phyloP scores from a whole-genome alignment of 345 rosid genomes.

The Eucalyptus polyanthemos region DNA sequence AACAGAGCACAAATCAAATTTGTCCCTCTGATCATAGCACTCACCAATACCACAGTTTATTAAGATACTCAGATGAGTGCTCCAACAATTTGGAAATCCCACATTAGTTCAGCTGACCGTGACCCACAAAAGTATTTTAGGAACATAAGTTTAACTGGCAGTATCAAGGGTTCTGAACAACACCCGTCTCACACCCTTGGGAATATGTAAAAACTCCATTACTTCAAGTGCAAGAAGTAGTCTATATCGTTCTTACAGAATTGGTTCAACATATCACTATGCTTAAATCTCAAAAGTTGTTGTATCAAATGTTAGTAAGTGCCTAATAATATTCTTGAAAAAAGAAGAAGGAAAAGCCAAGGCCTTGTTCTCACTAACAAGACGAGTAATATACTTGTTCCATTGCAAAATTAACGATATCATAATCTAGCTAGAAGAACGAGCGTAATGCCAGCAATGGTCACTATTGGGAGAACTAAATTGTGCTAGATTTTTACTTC shows the following conservation, averaged over 20 bases:
- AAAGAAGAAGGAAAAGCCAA: not conserved
- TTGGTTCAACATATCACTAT: not conserved
- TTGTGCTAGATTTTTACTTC: not conserved
- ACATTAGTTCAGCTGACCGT: too few relatives aligned
- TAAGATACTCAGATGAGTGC: too few relatives aligned
- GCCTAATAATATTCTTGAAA: not conserved
- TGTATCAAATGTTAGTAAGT: too few relatives aligned
- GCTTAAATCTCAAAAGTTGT: not conserved
- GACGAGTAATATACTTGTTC: not conserved
- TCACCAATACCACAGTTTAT: too few relatives aligned
- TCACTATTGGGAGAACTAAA: not conserved
- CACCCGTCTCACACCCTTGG: too few relatives aligned
- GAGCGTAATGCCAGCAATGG: not conserved
- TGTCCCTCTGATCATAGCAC: too few relatives aligned
- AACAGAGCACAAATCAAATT: not conserved
- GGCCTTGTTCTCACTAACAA: not conserved
- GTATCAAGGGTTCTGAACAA: too few relatives aligned
- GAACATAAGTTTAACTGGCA: too few relatives aligned
- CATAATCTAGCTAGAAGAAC: not conserved
- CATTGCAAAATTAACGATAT: not conserved
- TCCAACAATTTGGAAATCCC: too few relatives aligned
- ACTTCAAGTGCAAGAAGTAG: not conserved
- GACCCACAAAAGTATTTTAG: too few relatives aligned
- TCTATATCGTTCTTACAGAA: not conserved
- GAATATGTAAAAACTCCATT: too few relatives aligned